Conservation (phyloP, 106 monocot genomes). For the Acorus gramineus region DNA sequence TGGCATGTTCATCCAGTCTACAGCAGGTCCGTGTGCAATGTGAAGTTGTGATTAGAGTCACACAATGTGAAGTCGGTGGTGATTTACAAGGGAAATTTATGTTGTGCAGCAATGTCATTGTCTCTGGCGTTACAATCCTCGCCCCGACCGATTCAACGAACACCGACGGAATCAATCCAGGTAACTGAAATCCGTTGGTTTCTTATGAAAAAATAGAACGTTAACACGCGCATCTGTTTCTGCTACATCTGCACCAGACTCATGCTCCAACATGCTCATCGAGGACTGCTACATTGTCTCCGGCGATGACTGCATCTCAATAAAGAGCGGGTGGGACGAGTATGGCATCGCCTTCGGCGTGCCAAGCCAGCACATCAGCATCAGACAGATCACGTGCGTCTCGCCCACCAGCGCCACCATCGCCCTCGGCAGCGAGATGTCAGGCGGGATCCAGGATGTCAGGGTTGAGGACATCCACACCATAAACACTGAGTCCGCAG, state of each 20-base stretch:
- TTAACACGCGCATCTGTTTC: not conserved
- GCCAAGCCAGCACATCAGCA: conserved; percentile 26
- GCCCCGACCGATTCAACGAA: conserved; percentile 54
- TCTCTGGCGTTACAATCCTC: conserved; percentile 59
- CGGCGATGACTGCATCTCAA: conserved; percentile 28
- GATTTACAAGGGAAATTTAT: not conserved
- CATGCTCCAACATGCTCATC: conserved; percentile 21
- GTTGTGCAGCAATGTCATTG: conserved; percentile 42
- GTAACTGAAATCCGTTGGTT: conserved; percentile 7
- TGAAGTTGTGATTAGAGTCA: not conserved
- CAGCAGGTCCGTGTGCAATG: conserved; percentile 40
- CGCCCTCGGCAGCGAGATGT: conserved; percentile 35
- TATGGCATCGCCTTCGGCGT: conserved; percentile 21
- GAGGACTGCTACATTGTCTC: conserved; percentile 36
- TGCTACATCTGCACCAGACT: conserved; percentile 8
- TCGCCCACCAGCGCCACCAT: conserved; percentile 31
- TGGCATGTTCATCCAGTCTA: conserved; percentile 99
- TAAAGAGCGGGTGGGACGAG: conserved; percentile 34
- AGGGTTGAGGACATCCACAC: conserved; percentile 27
- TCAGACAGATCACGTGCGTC: conserved; percentile 24
- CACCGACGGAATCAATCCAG: conserved; percentile 66
- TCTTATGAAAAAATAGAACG: not conserved
- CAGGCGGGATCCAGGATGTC: conserved; percentile 26
- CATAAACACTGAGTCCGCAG: conserved; percentile 28
- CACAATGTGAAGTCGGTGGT: not conserved